phyloP scores from a whole-genome alignment of 208 protist species.

The Trypanosomatidae sp. region DNA sequence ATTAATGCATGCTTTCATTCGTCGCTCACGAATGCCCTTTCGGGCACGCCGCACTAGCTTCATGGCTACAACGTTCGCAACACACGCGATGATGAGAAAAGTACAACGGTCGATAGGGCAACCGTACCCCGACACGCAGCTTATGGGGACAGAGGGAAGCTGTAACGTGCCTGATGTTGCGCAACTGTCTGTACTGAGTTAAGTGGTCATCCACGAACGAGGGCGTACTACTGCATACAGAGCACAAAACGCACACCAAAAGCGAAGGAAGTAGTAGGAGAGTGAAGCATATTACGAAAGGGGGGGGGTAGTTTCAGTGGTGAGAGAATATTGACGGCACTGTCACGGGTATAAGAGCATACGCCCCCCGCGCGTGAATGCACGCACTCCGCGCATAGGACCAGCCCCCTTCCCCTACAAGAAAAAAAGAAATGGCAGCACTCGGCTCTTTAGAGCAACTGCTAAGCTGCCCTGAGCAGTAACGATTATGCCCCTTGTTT shows the following conservation, averaged over 20 bases:
- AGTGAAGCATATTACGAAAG: not conserved
- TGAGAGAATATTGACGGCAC: not conserved
- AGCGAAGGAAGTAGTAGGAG: not conserved
- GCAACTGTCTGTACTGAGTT: not conserved
- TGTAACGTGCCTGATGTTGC: not conserved
- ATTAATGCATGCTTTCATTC: slow-evolving; percentile 87
- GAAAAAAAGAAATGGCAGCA: not conserved
- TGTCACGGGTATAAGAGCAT: not conserved
- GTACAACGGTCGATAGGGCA: not conserved
- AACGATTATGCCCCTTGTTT: not conserved
- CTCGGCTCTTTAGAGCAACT: not conserved
- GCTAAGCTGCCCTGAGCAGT: not conserved
- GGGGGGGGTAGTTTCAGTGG: too few relatives aligned
- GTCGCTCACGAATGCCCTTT: slow-evolving; percentile 86
- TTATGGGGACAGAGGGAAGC: too few relatives aligned
- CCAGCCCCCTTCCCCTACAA: too few relatives aligned
- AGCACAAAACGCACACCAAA: not conserved
- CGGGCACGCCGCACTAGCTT: slow-evolving; percentile 84
- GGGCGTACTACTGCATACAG: not conserved
- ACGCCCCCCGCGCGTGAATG: too few relatives aligned
- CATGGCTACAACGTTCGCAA: slow-evolving; percentile 35
- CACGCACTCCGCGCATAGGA: not conserved
- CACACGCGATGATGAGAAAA: not conserved
- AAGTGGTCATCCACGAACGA: not conserved
- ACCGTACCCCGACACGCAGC: not conserved